Conservation (phyloP, 257 asterid genomes). For the Avicennia marina region DNA sequence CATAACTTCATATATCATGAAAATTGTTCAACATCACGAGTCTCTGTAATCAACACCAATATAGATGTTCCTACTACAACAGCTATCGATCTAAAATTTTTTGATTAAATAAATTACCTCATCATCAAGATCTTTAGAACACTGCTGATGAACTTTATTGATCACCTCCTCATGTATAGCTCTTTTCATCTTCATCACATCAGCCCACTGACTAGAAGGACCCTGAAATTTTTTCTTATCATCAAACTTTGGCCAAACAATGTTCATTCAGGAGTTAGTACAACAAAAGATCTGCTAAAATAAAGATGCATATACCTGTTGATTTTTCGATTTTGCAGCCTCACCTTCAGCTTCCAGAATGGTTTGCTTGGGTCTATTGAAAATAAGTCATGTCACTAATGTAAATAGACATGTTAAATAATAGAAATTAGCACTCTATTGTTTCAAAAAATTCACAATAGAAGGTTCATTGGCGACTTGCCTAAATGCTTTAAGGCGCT, state of each 20-base stretch:
- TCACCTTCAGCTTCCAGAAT: constrained; percentile 96
- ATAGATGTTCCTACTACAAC: neutral
- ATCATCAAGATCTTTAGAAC: constrained; percentile 32
- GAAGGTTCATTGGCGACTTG: constrained; percentile 18
- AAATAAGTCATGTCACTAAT: constrained; percentile 10
- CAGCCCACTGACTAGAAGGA: constrained; percentile 54
- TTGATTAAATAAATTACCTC: constrained; percentile 41
- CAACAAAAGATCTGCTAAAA: too few relatives aligned
- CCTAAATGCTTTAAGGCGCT: constrained; percentile 84
- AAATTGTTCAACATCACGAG: neutral
- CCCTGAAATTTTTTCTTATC: constrained; percentile 34
- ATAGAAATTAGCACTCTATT: too few relatives aligned
- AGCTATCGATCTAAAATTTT: neutral
- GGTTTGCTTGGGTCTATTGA: constrained; percentile 78
- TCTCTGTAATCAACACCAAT: too few relatives aligned
- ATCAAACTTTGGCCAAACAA: constrained; percentile 17
- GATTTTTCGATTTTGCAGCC: constrained; percentile 69
- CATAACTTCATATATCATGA: too few relatives aligned
- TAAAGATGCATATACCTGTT: constrained; percentile 32
- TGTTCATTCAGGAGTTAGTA: neutral
- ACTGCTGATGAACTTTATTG: constrained; percentile 67
- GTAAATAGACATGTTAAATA: neutral
- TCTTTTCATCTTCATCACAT: constrained; percentile 91
- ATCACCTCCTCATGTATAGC: constrained; percentile 90
- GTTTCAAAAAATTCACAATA: neutral